Conservation (phyloP, 495 filamentous ascomycete genomes). For the Penicillium lividum region DNA sequence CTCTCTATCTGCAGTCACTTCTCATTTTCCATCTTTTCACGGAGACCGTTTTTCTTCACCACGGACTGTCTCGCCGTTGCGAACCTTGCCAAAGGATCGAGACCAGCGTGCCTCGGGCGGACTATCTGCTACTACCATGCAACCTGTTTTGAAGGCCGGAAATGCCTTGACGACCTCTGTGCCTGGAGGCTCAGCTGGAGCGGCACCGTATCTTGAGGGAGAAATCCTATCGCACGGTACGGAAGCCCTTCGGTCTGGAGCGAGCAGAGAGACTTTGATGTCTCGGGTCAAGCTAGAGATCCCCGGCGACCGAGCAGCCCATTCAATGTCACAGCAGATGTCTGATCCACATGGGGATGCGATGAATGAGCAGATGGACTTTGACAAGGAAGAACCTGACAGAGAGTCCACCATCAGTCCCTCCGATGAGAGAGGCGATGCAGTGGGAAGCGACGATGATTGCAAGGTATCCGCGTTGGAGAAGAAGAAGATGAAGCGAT, state of each 20-base stretch:
- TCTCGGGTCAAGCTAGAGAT: constrained; percentile 28
- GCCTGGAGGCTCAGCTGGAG: constrained; percentile 17
- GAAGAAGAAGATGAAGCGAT: constrained; percentile 93
- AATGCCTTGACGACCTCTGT: constrained; percentile 33
- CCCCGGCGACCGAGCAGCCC: constrained; percentile 14
- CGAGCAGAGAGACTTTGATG: constrained; percentile 19
- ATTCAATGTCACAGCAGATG: constrained; percentile 20
- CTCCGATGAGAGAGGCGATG: constrained; percentile 36
- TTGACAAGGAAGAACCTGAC: constrained; percentile 27
- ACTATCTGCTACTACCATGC: constrained; percentile 31
- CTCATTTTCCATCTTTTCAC: constrained; percentile 38
- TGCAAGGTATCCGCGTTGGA: constrained; percentile 49
- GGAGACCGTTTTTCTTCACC: constrained; percentile 31
- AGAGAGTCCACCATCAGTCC: constrained; percentile 33
- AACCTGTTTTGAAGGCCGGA: constrained; percentile 36
- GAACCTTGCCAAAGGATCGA: constrained; percentile 27
- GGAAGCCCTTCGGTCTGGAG: background rate
- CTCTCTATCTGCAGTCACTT: constrained; percentile 38
- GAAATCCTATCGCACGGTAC: constrained; percentile 19
- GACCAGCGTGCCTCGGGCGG: constrained; percentile 17
- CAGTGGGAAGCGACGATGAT: constrained; percentile 27
- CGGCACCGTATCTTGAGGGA: constrained; percentile 24
- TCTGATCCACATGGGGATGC: constrained; percentile 22
- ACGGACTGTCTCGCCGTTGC: constrained; percentile 25
- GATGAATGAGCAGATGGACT: constrained; percentile 13